Evolutionary conservation across 352 stramenopile genomes (phyloP).

Genomic region (Elongisporangium prolatum): DNA sequence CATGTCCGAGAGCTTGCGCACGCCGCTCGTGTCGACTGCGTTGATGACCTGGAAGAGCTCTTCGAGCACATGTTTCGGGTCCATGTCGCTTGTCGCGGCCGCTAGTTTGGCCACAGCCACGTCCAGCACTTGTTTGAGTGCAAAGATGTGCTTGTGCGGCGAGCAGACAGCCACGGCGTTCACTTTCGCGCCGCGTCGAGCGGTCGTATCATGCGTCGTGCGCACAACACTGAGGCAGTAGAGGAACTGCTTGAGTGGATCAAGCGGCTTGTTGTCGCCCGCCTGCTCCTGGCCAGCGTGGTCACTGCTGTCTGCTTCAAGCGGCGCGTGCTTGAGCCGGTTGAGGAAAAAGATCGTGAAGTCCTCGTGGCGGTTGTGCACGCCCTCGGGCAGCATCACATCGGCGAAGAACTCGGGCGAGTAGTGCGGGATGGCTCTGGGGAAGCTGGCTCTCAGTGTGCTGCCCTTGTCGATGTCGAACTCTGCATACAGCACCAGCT

Average conservation of each 20-base stretch:
- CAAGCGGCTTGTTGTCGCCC: slow-evolving; percentile 5
- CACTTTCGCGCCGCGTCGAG: slow-evolving; percentile 70
- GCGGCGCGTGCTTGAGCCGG: slow-evolving; percentile 22
- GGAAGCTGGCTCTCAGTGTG: slow-evolving; percentile 74
- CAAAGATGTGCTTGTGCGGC: slow-evolving; percentile 71
- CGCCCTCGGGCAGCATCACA: slow-evolving; percentile 83
- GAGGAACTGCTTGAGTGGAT: slow-evolving; percentile 74
- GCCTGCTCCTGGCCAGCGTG: slow-evolving; percentile 1
- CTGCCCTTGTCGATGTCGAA: slow-evolving; percentile 88
- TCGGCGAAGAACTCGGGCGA: slow-evolving; percentile 88
- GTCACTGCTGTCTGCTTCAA: too few relatives aligned
- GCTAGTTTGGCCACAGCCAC: slow-evolving; percentile 70
- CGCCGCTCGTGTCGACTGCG: slow-evolving; percentile 50
- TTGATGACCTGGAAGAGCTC: slow-evolving; percentile 75
- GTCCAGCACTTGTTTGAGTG: slow-evolving; percentile 71
- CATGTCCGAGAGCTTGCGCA: slow-evolving; percentile 65
- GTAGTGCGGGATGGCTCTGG: slow-evolving; percentile 57
- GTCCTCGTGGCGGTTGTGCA: slow-evolving; percentile 85
- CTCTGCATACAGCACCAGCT: slow-evolving; percentile 78
- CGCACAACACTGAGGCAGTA: slow-evolving; percentile 86
- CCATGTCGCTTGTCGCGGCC: slow-evolving; percentile 28
- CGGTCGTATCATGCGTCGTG: slow-evolving; percentile 71
- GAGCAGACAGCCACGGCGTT: slow-evolving; percentile 83
- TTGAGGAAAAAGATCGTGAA: slow-evolving; percentile 89
- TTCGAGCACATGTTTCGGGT: slow-evolving; percentile 41